Evolutionary conservation across 495 filamentous ascomycete genomes (phyloP).

Genomic region (Chlorociboria aeruginascens): DNA sequence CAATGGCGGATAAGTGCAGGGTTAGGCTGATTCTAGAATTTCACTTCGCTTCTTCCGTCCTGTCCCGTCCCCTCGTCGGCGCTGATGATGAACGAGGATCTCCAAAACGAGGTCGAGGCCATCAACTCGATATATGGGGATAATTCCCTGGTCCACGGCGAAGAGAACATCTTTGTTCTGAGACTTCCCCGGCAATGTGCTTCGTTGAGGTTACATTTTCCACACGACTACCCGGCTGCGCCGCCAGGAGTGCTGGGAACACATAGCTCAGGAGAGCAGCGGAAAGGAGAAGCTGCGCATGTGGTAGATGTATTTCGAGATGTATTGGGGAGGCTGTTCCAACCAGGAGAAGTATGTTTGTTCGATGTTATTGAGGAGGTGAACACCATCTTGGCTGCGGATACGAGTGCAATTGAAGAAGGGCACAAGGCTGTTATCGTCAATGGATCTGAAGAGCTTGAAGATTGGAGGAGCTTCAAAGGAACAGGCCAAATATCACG

Average conservation of each 20-base stretch:
- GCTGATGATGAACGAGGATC: slow-evolving; percentile 54
- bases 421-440: not conserved
- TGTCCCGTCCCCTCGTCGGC: not conserved
- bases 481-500: not conserved
- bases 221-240: slow-evolving; percentile 53
- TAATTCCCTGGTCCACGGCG: slow-evolving; percentile 39
- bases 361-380: slow-evolving; percentile 74
- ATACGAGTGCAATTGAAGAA: slow-evolving; percentile 1
- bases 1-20: no score
- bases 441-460: not conserved
- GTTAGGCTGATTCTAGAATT: no score
- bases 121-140: slow-evolving; percentile 90
- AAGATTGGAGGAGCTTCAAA: not conserved
- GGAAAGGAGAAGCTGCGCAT: slow-evolving; percentile 55
- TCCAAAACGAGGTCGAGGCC: slow-evolving; percentile 73
- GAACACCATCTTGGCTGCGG: slow-evolving; percentile 14
- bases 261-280: slow-evolving; percentile 41
- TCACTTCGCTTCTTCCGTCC: not conserved
- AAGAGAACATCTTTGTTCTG: slow-evolving; percentile 34
- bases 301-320: slow-evolving; percentile 54
- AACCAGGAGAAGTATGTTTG: slow-evolving; percentile 68
- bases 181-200: slow-evolving; percentile 33
- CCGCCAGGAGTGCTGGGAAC: slow-evolving; percentile 62
- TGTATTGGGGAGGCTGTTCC: slow-evolving; percentile 51
- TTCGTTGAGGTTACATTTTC: slow-evolving; percentile 56